Evolutionary conservation across 2,329 filamentous ascomycete genomes (phyloP), one percentile per base, ranked within the genome.

Genomic region (Stagonosporopsis chrysanthemi): DNA sequence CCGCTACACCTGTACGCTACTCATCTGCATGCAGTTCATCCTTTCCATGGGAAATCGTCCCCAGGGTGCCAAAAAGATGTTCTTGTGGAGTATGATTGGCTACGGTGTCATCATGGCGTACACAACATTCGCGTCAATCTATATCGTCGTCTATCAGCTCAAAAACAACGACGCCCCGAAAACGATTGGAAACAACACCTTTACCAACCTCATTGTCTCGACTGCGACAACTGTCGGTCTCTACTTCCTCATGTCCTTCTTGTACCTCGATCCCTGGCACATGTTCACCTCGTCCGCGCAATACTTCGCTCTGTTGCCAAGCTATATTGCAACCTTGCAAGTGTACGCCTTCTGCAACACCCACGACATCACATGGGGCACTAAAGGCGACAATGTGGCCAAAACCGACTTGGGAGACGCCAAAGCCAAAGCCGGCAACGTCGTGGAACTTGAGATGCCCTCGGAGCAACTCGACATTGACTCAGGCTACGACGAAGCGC

Each of bases 301-400:
- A 75, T 99, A 99, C 82, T 97, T 99, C 75, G 84, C 93, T 43
- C 87, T 99, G 24, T 83, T 99, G 33, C 95, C 95, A 0, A 89
- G 84, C 36, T 99, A 98, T 81, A 96, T 99, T 78, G 98, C 95
- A 81, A 98, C 92, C 0, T 84, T 99, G 2, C 95, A 99, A 77
- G 92, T 98, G 19, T 99, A 99, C 79, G 95, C 95, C 40, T 99
- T 99, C 78, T 98, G 95, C 82, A 99, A 99, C 80, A 96, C 94
- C 0, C 95, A 99, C 84, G 95, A 99, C 75, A 92, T 99, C 19
- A 96, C 93, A 0, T 99, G 95, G 95, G 95, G 95, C 41, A 99
- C 95, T 42, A 99, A 99, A 80, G 95, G 95, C 55, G 95, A 99
- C 83, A 99, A 99, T 77, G 88, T 96, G 33, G 89, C 95, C 69